These are phyloP conservation scores for Thoreauomyces humboldtii DNA, from an alignment of 192 early-diverging fungal species.

Conservation along the genomic window DNA sequence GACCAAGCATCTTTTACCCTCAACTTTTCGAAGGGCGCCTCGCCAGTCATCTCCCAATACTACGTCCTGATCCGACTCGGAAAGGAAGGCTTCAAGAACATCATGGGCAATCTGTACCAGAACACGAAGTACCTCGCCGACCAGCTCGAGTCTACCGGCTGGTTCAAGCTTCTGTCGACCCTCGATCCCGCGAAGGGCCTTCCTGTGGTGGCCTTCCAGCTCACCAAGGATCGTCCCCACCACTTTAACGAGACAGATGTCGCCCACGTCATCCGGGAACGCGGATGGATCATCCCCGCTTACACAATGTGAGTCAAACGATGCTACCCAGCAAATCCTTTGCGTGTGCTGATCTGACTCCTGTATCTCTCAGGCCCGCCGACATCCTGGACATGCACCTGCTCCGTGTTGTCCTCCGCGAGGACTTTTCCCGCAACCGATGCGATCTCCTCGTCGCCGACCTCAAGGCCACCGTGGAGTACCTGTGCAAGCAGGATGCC, in stretches of 20 bases:
- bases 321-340: too few species aligned
- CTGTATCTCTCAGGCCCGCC: not conserved
- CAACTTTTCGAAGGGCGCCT: conserved; percentile 73
- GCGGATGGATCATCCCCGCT: conserved; percentile 23
- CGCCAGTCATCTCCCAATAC: conserved; percentile 79
- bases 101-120: conserved; percentile 48
- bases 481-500: conserved; percentile 15
- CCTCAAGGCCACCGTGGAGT: conserved; percentile 10
- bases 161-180: conserved; percentile 8
- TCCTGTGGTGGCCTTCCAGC: conserved; percentile 65
- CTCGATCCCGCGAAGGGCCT: conserved; percentile 18
- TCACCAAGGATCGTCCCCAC: conserved; percentile 39
- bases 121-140: conserved; percentile 16
- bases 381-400: conserved; percentile 13
- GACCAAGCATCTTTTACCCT: conserved; percentile 70
- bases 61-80: conserved; percentile 77
- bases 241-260: conserved; percentile 23
- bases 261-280: conserved; percentile 5
- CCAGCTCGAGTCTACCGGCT: not conserved
- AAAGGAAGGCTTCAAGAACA: conserved; percentile 59
- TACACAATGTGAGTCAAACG: conserved; percentile 23
- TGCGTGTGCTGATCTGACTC: not conserved
- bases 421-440: conserved; percentile 18
- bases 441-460: conserved; percentile 16
- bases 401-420: conserved; percentile 24